A percentile compares a stretch with the other conserved stretches of the same genome.
Evolutionary conservation across 345 rosid genomes (phyloP).

Genomic region (Laguncularia racemosa): DNA sequence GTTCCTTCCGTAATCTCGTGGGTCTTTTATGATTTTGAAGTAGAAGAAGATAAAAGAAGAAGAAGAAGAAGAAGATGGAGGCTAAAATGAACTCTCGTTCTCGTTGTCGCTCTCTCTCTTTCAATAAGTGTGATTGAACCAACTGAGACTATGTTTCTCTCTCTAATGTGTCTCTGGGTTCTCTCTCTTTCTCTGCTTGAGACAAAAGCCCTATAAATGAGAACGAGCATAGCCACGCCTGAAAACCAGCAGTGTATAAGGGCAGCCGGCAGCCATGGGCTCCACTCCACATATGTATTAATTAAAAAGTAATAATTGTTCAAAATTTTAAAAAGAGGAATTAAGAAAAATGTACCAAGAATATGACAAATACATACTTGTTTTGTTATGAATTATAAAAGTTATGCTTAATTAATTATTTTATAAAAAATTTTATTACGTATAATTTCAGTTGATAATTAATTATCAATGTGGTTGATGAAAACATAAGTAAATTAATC

Average conservation of each 20-base stretch:
- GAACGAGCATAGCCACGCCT: constrained; percentile 27
- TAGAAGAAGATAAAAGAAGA: not conserved
- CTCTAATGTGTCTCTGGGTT: not conserved
- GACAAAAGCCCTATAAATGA: constrained; percentile 17
- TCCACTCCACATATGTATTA: constrained; percentile 29
- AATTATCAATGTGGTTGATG: too few relatives aligned
- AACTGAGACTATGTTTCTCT: constrained; percentile 6
- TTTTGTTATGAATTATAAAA: too few relatives aligned
- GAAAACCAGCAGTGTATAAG: constrained; percentile 37
- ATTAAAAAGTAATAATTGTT: too few relatives aligned
- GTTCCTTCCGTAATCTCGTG: not conserved
- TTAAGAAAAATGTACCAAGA: too few relatives aligned
- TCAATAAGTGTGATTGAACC: constrained; percentile 22
- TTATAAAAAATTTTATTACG: too few relatives aligned
- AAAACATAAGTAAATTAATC: too few relatives aligned
- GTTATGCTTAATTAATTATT: too few relatives aligned
- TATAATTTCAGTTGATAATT: too few relatives aligned
- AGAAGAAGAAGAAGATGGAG: not conserved
- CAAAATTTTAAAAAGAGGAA: too few relatives aligned
- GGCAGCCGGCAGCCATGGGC: constrained; percentile 25
- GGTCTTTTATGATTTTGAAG: not conserved
- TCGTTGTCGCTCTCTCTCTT: too few relatives aligned
- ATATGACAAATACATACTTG: too few relatives aligned
- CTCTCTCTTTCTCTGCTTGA: not conserved
- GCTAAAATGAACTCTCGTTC: not conserved